Percentiles rank a stretch among this genome's conserved stretches.
These are phyloP conservation scores for Ogataea henricii DNA, from an alignment of 805 yeast genomes.

Conservation along the genomic window DNA sequence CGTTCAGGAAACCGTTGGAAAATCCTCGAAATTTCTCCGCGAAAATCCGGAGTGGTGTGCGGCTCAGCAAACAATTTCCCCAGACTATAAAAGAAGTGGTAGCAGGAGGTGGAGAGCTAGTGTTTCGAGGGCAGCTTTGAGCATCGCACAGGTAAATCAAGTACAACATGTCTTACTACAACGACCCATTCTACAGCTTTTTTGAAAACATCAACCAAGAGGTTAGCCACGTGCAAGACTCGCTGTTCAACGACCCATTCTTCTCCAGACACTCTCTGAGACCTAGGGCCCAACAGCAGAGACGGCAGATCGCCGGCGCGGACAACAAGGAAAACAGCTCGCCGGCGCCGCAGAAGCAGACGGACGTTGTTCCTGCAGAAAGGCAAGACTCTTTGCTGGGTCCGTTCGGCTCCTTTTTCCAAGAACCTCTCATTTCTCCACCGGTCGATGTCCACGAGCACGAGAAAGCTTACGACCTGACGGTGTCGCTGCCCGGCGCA, in stretches of 20 bases:
- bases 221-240: constrained; percentile 39
- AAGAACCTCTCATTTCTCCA: constrained; percentile 35
- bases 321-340: constrained; percentile 9
- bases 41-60: constrained; percentile 43
- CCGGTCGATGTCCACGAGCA: constrained; percentile 50
- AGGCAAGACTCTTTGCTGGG: constrained; percentile 28
- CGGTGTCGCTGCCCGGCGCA: constrained; percentile 51
- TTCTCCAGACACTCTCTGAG: constrained; percentile 15
- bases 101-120: background rate
- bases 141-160: background rate
- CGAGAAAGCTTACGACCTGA: constrained; percentile 42
- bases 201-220: constrained; percentile 46
- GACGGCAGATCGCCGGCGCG: constrained; percentile 7
- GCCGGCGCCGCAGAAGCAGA: constrained; percentile 2
- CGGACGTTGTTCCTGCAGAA: constrained; percentile 7
- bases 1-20: background rate
- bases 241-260: constrained; percentile 34
- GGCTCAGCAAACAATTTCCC: constrained; percentile 46
- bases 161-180: constrained; percentile 16
- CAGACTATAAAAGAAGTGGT: constrained; percentile 39
- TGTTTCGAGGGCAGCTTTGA: too few species aligned
- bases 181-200: constrained; percentile 46
- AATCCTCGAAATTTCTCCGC: constrained; percentile 40
- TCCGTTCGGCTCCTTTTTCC: constrained; percentile 30
- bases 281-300: constrained; percentile 1